These are phyloP conservation scores for Penicillium lagena DNA, from an alignment of 495 filamentous ascomycete species.

Conservation along the genomic window DNA sequence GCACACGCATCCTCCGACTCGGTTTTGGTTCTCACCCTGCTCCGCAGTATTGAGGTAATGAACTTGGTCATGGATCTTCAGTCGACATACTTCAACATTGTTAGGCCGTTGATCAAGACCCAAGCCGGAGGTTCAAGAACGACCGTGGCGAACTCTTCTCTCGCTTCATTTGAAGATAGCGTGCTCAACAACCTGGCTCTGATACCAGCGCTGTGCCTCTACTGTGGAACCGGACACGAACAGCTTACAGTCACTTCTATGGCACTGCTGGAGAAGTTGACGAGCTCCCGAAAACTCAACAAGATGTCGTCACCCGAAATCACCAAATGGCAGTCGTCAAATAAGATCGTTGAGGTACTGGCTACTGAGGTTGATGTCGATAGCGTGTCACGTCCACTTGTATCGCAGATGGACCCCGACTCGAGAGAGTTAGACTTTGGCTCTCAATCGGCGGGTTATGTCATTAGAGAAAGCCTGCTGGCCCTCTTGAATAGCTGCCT, in stretches of 20 bases:
- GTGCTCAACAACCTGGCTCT: slow-evolving; percentile 71
- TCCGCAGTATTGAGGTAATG: slow-evolving; percentile 73
- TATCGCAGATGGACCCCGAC: slow-evolving; percentile 54
- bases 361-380: slow-evolving; percentile 65
- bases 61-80: slow-evolving; percentile 76
- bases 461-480: slow-evolving; percentile 71
- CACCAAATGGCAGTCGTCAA: slow-evolving; percentile 51
- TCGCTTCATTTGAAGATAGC: slow-evolving; percentile 86
- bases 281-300: slow-evolving; percentile 70
- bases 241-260: slow-evolving; percentile 71
- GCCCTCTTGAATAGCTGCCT: slow-evolving; percentile 78
- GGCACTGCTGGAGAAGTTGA: slow-evolving; percentile 74
- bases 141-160: slow-evolving; percentile 61
- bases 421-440: slow-evolving; percentile 58
- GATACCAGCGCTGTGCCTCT: slow-evolving; percentile 72
- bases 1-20: slow-evolving; percentile 61
- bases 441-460: slow-evolving; percentile 56
- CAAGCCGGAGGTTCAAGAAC: slow-evolving; percentile 36
- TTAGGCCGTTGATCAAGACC: slow-evolving; percentile 67
- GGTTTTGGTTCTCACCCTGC: slow-evolving; percentile 64
- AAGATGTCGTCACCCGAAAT: slow-evolving; percentile 37
- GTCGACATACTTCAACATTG: slow-evolving; percentile 82
- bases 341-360: slow-evolving; percentile 74
- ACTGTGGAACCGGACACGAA: slow-evolving; percentile 72
- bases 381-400: slow-evolving; percentile 59